Evolutionary conservation across 1,284 basidiomycete species (phyloP).

Genomic region (Phlebopus sp.): DNA sequence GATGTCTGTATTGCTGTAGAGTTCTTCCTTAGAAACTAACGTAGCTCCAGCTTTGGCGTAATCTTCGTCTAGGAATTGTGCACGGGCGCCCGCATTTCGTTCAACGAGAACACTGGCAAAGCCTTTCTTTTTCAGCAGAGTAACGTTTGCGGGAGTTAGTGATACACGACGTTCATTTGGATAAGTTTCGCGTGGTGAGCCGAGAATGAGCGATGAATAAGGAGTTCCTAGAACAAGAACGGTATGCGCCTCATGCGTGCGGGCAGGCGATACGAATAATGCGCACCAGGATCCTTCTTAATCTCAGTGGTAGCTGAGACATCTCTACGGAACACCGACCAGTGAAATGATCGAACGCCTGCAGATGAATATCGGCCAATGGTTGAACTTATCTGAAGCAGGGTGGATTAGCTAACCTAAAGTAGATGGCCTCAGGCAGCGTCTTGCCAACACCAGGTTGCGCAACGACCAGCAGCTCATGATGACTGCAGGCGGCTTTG

Average conservation of each 20-base stretch:
- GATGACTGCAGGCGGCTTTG: slow-evolving; percentile 24
- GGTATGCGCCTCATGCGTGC: slow-evolving; percentile 1
- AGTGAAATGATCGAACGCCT: slow-evolving; percentile 33
- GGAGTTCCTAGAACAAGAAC: slow-evolving; percentile 50
- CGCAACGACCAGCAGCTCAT: slow-evolving; percentile 21
- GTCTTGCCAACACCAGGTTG: slow-evolving; percentile 10
- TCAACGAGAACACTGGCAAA: slow-evolving; percentile 72
- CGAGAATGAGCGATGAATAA: slow-evolving; percentile 73
- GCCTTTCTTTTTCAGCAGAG: slow-evolving; percentile 76
- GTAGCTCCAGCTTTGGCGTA: slow-evolving; percentile 77
- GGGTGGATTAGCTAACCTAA: slow-evolving; percentile 20
- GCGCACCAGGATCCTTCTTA: slow-evolving; percentile 27
- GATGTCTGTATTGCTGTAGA: slow-evolving; percentile 67
- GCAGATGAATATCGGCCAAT: slow-evolving; percentile 4
- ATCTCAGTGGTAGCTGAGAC: slow-evolving; percentile 12
- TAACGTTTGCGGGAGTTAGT: slow-evolving; percentile 74
- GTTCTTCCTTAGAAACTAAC: slow-evolving; percentile 60
- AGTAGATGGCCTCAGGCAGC: slow-evolving; percentile 17
- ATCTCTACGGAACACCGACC: slow-evolving; percentile 25
- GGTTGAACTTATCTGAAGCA: background rate
- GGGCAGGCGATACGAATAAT: background rate
- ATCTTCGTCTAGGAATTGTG: slow-evolving; percentile 77
- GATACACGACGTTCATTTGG: slow-evolving; percentile 77
- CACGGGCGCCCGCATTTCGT: slow-evolving; percentile 63
- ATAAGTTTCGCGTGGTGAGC: slow-evolving; percentile 72